Percentiles rank a stretch among this genome's conserved stretches.
Conservation (phyloP, 345 rosid species). For the Aurinia saxatilis region DNA sequence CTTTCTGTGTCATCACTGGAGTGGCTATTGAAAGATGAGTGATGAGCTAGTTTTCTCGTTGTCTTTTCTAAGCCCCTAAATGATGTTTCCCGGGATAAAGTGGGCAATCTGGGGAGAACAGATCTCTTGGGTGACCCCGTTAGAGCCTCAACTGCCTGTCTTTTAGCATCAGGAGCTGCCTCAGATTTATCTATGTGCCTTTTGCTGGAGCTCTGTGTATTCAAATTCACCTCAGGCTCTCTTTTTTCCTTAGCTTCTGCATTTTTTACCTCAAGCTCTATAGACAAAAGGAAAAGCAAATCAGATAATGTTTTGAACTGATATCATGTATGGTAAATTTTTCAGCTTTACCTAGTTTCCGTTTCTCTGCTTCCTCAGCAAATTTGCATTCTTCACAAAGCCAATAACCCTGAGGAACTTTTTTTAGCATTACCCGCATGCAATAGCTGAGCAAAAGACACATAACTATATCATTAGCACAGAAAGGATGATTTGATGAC, state of each 20-base stretch:
- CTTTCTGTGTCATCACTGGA: constrained; percentile 42
- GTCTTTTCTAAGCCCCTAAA: constrained; percentile 55
- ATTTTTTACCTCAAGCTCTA: constrained; percentile 26
- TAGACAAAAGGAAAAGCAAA: neutral
- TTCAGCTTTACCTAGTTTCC: constrained; percentile 48
- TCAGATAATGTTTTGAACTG: neutral
- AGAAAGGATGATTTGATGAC: neutral
- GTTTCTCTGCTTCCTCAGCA: constrained; percentile 54
- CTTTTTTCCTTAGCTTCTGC: constrained; percentile 46
- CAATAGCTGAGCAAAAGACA: constrained; percentile 60
- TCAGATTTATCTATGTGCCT: constrained; percentile 47
- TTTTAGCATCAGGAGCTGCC: constrained; percentile 40
- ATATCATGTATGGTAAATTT: constrained; percentile 5
- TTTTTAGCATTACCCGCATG: constrained; percentile 81
- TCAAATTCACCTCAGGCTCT: constrained; percentile 24
- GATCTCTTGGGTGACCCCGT: constrained; percentile 54
- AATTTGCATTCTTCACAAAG: constrained; percentile 92
- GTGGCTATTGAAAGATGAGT: constrained; percentile 33
- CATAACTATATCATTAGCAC: neutral
- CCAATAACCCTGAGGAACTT: constrained; percentile 87
- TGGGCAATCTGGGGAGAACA: constrained; percentile 37
- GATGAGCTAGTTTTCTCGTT: constrained; percentile 43
- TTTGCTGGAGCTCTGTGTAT: constrained; percentile 39
- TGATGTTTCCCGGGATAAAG: constrained; percentile 50
- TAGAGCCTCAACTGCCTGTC: constrained; percentile 53